A percentile compares a stretch with the other conserved stretches of the same genome.
phyloP scores from a whole-genome alignment of 2,329 filamentous ascomycete species.

The Trichoderma oligosporum region DNA sequence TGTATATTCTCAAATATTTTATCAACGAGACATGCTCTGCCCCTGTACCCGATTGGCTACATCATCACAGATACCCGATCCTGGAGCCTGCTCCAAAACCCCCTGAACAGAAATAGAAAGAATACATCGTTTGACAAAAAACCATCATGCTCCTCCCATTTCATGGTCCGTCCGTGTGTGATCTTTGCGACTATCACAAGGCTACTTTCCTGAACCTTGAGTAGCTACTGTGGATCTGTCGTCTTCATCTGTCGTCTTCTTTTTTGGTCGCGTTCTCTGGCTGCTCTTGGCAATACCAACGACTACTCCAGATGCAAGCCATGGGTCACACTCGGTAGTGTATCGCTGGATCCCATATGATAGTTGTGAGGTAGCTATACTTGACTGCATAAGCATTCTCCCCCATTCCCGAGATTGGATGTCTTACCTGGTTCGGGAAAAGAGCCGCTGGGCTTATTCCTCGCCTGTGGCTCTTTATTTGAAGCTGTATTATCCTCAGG shows the following conservation, averaged over 20 bases:
- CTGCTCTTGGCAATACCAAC: conserved; percentile 9
- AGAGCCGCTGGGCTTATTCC: not conserved
- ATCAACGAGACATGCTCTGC: not conserved
- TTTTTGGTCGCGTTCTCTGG: not conserved
- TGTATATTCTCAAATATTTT: too few species aligned
- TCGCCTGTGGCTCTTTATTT: not conserved
- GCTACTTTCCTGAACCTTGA: conserved; percentile 12
- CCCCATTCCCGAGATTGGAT: not conserved
- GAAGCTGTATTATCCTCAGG: not conserved
- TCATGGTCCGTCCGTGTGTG: too few species aligned
- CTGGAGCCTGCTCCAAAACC: not conserved
- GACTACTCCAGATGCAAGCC: conserved; percentile 3
- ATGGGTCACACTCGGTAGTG: conserved; percentile 8
- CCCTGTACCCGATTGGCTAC: too few species aligned
- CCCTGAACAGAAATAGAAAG: not conserved
- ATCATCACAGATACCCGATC: not conserved
- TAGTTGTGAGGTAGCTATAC: conserved; percentile 1
- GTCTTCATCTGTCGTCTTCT: not conserved
- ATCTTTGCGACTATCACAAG: not conserved
- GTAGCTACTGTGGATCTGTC: conserved; percentile 17
- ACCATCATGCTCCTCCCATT: not conserved
- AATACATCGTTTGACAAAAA: not conserved
- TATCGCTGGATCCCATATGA: conserved; percentile 17
- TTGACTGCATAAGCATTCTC: not conserved
- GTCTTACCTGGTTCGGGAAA: not conserved